Evolutionary conservation across 1,139 yeast species (phyloP), one percentile per base, ranked within the genome.

Genomic region (Keqinozyma sinolaborantium): DNA sequence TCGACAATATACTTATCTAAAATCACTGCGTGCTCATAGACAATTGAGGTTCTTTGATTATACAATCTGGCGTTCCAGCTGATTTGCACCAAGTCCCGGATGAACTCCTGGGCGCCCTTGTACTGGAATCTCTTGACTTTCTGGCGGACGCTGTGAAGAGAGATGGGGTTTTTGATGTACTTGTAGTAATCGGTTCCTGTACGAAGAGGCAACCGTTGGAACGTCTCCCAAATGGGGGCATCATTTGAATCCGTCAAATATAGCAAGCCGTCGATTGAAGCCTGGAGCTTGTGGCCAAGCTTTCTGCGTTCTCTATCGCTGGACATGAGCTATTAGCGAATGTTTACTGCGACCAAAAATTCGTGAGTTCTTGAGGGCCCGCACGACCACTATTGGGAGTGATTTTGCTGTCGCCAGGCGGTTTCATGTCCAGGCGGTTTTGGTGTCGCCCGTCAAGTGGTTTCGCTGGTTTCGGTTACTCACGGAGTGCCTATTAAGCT

Each of bases 61-160:
- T 82, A 90, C 29, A 81, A 74, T 40, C 87, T 74, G 2, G 97
- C 97, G 53, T 90, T 90, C 88, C 95, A 86, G 1, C 86, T 74
- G 30, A 90, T 83, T 54, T 85, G 92, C 0, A 83, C 87, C 39
- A 90, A 54, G 53, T 88, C 97, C 37, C 67, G 72, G 26, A 90
- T 61, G 53, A 87, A 88, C 35, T 77, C 80, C 45, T 79, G 83
- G 0, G 85, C 77, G 31, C 65, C 63, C 8, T 63, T 54, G 58
- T 87, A 88, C 40, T 68, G 68, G 33, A 55, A 50, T 32, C 70
- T 68, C 41, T 74, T 75, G 29, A 79, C 51, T 43, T 53, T 58
- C 18, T 69, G 50, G 10, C 67, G 64, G 4, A 69, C 54, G 12
- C 64, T 62, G 41, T 68, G 72, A 30, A 69, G 54, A 15, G 74